phyloP scores from a whole-genome alignment of 768 basidiomycete species.

The Arthromyces matolae region DNA sequence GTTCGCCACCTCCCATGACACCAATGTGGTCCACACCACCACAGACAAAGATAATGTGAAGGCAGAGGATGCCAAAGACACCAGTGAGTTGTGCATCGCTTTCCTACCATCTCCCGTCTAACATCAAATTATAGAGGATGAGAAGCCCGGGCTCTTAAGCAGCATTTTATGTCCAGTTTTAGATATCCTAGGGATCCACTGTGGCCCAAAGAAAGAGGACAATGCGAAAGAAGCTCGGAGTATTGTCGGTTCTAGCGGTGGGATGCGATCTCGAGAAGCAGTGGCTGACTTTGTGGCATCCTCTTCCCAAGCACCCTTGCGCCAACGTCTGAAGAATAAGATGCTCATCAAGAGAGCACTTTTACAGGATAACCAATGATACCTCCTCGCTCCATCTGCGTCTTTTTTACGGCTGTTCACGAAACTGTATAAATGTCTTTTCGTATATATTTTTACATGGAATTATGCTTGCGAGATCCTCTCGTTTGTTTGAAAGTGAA shows the following conservation, averaged over 20 bases:
- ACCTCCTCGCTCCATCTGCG: no score
- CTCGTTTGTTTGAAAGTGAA: no score
- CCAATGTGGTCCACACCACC: slow-evolving; percentile 8
- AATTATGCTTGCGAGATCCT: no score
- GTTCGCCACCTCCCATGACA: slow-evolving; percentile 12
- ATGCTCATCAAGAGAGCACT: no score
- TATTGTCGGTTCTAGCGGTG: no score
- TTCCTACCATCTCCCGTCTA: background rate
- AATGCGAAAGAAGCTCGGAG: no score
- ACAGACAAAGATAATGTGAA: slow-evolving; percentile 4
- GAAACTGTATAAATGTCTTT: no score
- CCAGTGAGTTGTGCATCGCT: background rate
- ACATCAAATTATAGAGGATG: background rate
- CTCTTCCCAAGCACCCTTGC: no score
- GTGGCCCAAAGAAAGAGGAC: background rate
- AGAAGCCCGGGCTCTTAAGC: background rate
- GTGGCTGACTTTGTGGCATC: background rate
- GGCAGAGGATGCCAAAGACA: background rate
- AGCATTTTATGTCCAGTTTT: background rate
- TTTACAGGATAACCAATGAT: no score
- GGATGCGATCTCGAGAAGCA: background rate
- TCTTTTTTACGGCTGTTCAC: no score
- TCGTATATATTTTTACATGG: no score
- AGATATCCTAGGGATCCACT: background rate
- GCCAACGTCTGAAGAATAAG: no score